Conservation (phyloP, 164 flowering plant species). For the Macadamia integrifolia region DNA sequence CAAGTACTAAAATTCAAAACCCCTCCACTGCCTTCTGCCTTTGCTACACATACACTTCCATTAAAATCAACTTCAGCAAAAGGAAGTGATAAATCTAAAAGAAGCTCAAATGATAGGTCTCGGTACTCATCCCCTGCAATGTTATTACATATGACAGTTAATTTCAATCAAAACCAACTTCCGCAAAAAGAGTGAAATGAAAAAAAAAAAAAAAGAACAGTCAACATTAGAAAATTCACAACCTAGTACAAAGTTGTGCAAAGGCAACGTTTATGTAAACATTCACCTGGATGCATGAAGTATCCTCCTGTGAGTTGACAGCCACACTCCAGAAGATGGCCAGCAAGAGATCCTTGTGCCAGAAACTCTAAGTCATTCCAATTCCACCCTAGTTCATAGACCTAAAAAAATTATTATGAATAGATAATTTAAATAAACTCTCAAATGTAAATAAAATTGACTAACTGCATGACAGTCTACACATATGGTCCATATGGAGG, state of each 20-base stretch:
- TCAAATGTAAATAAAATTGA: background rate
- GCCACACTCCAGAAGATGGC: slow-evolving; percentile 97
- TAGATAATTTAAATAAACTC: background rate
- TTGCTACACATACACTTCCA: slow-evolving; percentile 69
- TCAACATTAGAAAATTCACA: background rate
- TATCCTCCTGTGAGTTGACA: slow-evolving; percentile 99
- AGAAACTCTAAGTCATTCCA: slow-evolving; percentile 72
- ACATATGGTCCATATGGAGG: background rate
- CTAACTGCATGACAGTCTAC: background rate
- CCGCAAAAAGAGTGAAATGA: too few species aligned
- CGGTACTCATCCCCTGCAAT: slow-evolving; percentile 65
- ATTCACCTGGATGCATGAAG: slow-evolving; percentile 89
- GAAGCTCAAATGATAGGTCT: slow-evolving; percentile 47
- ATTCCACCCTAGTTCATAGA: slow-evolving; percentile 96
- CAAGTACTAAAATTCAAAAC: slow-evolving; percentile 69
- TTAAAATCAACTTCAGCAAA: slow-evolving; percentile 71
- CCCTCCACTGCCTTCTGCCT: slow-evolving; percentile 82
- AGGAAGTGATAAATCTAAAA: slow-evolving; percentile 80
- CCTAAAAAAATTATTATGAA: slow-evolving; percentile 25
- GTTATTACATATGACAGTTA: too few species aligned
- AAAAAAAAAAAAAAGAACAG: background rate
- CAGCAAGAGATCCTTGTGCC: slow-evolving; percentile 89
- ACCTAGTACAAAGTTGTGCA: background rate
- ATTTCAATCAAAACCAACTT: too few species aligned
- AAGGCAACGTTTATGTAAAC: background rate